phyloP scores from a whole-genome alignment of 169 alveolate genomes.

The Cryptosporidium canis region DNA sequence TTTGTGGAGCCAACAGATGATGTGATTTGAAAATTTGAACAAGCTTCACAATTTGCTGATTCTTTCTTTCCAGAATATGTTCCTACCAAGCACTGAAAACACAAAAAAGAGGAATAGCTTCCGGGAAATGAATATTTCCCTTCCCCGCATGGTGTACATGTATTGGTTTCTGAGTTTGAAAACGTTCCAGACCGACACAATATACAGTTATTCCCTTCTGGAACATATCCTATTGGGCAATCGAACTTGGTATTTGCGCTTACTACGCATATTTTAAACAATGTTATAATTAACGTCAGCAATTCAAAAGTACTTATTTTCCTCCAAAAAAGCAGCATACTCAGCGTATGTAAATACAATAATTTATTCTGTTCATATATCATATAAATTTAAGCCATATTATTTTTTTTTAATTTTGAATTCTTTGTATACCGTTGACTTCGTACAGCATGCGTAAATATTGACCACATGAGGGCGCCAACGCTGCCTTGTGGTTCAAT shows the following conservation, averaged over 20 bases:
- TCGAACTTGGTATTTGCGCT: neutral
- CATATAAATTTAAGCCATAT: neutral
- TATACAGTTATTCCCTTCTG: neutral
- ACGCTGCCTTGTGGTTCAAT: neutral
- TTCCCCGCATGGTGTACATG: constrained; percentile 39
- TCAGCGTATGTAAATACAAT: neutral
- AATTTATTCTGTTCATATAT: neutral
- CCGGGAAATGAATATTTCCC: constrained; percentile 64
- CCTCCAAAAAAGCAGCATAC: neutral
- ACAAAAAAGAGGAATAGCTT: constrained; percentile 22
- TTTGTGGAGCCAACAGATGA: neutral
- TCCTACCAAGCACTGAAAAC: constrained; percentile 39
- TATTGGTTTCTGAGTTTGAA: neutral
- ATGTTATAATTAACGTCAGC: neutral
- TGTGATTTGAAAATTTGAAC: constrained; percentile 26
- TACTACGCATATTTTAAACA: neutral
- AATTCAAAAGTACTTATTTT: neutral
- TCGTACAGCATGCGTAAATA: constrained; percentile 23
- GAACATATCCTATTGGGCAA: constrained; percentile 63
- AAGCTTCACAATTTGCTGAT: constrained; percentile 6
- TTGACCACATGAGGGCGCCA: constrained; percentile 73
- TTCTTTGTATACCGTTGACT: constrained; percentile 59
- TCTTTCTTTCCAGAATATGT: constrained; percentile 14
- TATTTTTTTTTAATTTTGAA: neutral
- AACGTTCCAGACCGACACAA: constrained; percentile 48